These are phyloP conservation scores for Endocalyx cinctus DNA, from an alignment of 2,329 filamentous ascomycete genomes.

Conservation along the genomic window DNA sequence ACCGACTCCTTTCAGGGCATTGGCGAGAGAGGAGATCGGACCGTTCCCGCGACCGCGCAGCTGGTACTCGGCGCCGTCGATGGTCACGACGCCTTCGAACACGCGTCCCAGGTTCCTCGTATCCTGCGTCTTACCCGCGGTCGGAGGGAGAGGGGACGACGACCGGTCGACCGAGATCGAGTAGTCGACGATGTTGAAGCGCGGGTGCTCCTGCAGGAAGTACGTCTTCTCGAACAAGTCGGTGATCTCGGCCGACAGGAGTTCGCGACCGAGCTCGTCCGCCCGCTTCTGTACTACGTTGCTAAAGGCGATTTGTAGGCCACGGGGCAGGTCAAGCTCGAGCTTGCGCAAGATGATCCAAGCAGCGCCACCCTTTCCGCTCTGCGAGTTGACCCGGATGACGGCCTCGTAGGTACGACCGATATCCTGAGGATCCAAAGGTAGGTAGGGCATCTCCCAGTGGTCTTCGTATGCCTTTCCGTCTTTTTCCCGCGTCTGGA, in stretches of 20 bases:
- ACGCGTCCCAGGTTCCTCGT: slow-evolving; percentile 74
- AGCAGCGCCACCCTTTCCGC: slow-evolving; percentile 88
- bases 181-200: slow-evolving; percentile 87
- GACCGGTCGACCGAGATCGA: slow-evolving; percentile 82
- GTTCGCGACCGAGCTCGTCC: slow-evolving; percentile 76
- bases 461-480: slow-evolving; percentile 57
- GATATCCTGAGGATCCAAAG: slow-evolving; percentile 88
- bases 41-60: slow-evolving; percentile 82
- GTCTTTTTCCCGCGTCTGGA: slow-evolving; percentile 63
- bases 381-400: slow-evolving; percentile 96
- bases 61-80: slow-evolving; percentile 75
- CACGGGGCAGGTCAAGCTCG: slow-evolving; percentile 86
- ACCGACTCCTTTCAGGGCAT: slow-evolving; percentile 72
- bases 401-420: slow-evolving; percentile 96
- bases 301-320: slow-evolving; percentile 87
- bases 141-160: slow-evolving; percentile 63
- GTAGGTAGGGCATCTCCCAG: slow-evolving; percentile 89
- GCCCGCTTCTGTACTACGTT: slow-evolving; percentile 79
- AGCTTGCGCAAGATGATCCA: slow-evolving; percentile 91
- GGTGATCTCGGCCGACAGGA: slow-evolving; percentile 78
- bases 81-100: slow-evolving; percentile 79
- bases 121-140: slow-evolving; percentile 66
- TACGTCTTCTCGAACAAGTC: slow-evolving; percentile 86
- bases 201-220: slow-evolving; percentile 75
- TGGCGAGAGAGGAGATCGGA: slow-evolving; percentile 82